A percentile compares a stretch with the other conserved stretches of the same genome.
Evolutionary conservation across 441 rosid species (phyloP).

Genomic region (Rhodomyrtus psidioides): DNA sequence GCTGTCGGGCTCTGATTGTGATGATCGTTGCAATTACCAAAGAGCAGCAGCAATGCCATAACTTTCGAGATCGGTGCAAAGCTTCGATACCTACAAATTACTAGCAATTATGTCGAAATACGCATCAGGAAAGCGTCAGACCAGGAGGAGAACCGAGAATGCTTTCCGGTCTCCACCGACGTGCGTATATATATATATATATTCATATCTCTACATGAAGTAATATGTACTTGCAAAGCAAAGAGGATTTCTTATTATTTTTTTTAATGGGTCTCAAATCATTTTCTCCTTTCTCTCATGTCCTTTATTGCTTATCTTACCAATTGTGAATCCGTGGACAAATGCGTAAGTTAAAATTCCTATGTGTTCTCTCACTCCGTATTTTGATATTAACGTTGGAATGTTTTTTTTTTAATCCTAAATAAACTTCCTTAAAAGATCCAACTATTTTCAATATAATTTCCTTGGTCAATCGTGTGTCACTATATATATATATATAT

Average conservation of each 20-base stretch:
- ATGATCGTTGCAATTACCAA: neutral
- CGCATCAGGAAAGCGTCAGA: neutral
- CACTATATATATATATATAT: too few relatives aligned
- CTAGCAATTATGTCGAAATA: neutral
- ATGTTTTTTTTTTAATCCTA: neutral
- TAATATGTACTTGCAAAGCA: neutral
- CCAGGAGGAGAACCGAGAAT: neutral
- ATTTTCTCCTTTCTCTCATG: neutral
- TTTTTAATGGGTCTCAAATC: neutral
- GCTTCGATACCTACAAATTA: neutral
- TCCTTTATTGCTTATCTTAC: neutral
- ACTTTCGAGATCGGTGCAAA: neutral
- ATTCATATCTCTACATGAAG: neutral
- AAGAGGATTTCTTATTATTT: neutral
- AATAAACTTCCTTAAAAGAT: neutral
- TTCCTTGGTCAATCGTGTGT: neutral
- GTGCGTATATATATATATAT: too few relatives aligned
- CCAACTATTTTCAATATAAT: neutral
- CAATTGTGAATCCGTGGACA: neutral
- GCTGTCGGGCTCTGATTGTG: accelerated
- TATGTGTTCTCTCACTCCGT: neutral
- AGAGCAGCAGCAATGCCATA: neutral
- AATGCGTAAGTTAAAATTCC: too few relatives aligned
- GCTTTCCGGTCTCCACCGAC: neutral
- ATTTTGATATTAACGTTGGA: neutral